Percentiles rank a stretch among this genome's conserved stretches.
These are phyloP conservation scores for Penicillium turbatum DNA, from an alignment of 495 filamentous ascomycete genomes.

Conservation along the genomic window DNA sequence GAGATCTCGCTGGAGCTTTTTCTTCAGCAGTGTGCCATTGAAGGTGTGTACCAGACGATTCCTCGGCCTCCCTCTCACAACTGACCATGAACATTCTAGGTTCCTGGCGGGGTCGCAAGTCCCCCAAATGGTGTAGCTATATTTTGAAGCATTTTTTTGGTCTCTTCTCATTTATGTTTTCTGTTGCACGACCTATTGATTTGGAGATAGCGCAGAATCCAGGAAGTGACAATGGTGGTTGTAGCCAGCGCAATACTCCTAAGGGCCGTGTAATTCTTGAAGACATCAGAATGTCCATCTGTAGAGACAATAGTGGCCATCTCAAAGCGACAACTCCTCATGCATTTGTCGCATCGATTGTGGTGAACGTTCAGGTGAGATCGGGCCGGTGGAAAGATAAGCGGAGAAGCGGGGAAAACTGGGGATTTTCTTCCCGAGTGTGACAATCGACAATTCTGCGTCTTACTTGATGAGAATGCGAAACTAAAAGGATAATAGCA, in stretches of 20 bases:
- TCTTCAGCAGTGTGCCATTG: constrained; percentile 52
- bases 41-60: constrained; percentile 35
- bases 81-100: constrained; percentile 15
- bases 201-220: neutral
- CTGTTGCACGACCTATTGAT: neutral
- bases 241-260: neutral
- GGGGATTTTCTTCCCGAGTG: neutral
- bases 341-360: too few species aligned
- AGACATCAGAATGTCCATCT: neutral
- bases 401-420: neutral
- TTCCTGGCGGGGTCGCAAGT: constrained; percentile 52
- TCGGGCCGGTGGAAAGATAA: neutral
- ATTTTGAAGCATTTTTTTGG: constrained; percentile 22
- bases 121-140: constrained; percentile 50
- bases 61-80: neutral
- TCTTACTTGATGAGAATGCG: neutral
- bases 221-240: neutral
- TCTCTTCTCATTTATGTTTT: neutral
- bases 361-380: too few species aligned
- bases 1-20: constrained; percentile 45
- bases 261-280: neutral
- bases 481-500: neutral
- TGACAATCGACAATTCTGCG: neutral
- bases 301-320: too few species aligned
- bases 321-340: too few species aligned